These are phyloP conservation scores for Paramecium bursaria DNA, from an alignment of 73 alveolate genomes.

Conservation along the genomic window DNA sequence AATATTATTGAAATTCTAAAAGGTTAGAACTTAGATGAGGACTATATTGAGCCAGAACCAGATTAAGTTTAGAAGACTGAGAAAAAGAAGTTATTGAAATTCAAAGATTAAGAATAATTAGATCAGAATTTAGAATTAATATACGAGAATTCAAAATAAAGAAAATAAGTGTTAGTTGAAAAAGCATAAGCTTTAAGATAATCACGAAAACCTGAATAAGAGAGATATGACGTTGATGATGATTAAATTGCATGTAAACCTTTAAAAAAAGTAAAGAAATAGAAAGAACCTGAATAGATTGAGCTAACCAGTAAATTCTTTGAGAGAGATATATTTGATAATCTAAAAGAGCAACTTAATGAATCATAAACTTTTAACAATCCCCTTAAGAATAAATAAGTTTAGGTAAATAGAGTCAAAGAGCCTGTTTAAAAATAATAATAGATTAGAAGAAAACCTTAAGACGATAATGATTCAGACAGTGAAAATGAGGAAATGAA, in stretches of 20 bases:
- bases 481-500: too few relatives aligned
- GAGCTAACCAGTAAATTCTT: too few relatives aligned
- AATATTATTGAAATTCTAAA: constrained; percentile 66
- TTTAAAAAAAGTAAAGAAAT: constrained; percentile 68
- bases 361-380: too few relatives aligned
- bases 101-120: constrained; percentile 34
- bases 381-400: too few relatives aligned
- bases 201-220: constrained; percentile 38
- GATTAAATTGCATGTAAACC: constrained; percentile 67
- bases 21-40: constrained; percentile 48
- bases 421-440: too few relatives aligned
- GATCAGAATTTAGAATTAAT: constrained; percentile 48
- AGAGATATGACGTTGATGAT: constrained; percentile 65
- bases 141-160: constrained; percentile 40
- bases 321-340: too few relatives aligned
- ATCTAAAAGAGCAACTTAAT: too few relatives aligned
- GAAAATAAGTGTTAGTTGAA: not conserved
- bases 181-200: constrained; percentile 25
- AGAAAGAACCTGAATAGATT: constrained; percentile 25
- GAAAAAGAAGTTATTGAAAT: constrained; percentile 33
- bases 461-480: too few relatives aligned
- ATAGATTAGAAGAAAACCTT: too few relatives aligned
- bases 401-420: too few relatives aligned
- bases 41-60: constrained; percentile 14
- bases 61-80: not conserved